Evolutionary conservation across 306 rosid genomes (phyloP), one percentile per base, ranked within the genome.

Genomic region (Corylus americana): DNA sequence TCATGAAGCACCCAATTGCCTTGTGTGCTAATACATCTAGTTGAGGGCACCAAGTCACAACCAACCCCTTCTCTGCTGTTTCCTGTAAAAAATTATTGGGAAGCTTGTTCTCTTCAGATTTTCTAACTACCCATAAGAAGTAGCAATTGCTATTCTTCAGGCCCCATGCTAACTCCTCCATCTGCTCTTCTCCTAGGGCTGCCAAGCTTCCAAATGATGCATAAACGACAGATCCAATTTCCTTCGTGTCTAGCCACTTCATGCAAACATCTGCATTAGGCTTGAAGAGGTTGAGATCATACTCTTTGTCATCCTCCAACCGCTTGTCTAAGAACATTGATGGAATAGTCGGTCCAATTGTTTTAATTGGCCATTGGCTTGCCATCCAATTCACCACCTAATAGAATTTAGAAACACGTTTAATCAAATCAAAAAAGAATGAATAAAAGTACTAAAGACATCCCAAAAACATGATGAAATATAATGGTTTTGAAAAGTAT

Each of bases 341-440:
- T 63, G 78, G 83, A 48, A 79, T 13, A 0, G 78, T 25, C 20
- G 83, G 78, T 51, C 78, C 83, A 61, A 79, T 12, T 7, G 73
- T 16, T 55, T 79, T 79, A 12, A 79, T 12, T n/a, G 83, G 78
- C 14, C 78, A 44, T 11, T 47, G 16, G 78, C 67, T 73, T 22
- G 69, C 73, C 78, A 79, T 79, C 83, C 83, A 79, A 29, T 50
- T 58, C 12, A 75, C 42, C 7, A 75, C 71, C 79, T 75, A 75
- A 10, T 45, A 0, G 6, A 22, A 70, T 49, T 45, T 10, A 48
- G 11, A 47, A 70, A 25, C 44, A 35, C 31, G 71, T 66, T 9
- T 16, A 39, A 11, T n/a, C 47, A 0, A 70, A 12, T 11, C 9
- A 11, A 37, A 13, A 47, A 5, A 11, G 0, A n/a, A 10, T 1